A percentile compares a stretch with the other conserved stretches of the same genome.
Conservation (phyloP, 768 basidiomycete genomes). For the Artomyces pyxidatus region DNA sequence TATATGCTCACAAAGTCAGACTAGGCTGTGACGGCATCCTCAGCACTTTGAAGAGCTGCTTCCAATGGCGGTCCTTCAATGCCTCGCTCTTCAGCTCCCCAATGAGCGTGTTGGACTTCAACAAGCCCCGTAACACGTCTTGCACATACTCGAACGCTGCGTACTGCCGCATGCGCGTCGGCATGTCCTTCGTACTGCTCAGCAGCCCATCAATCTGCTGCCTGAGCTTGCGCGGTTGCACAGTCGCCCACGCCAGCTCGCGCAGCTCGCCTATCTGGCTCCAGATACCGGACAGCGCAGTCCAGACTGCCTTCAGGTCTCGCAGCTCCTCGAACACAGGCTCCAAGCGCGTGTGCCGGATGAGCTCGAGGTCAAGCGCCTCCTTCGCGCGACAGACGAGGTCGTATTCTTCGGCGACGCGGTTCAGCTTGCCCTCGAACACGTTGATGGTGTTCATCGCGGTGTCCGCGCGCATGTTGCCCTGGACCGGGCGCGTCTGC, state of each 20-base stretch:
- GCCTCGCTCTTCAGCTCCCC: slow-evolving; percentile 96
- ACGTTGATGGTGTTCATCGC: slow-evolving; percentile 95
- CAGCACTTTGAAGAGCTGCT: slow-evolving; percentile 88
- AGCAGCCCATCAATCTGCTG: slow-evolving; percentile 90
- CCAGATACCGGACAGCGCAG: slow-evolving; percentile 96
- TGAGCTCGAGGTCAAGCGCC: slow-evolving; percentile 88
- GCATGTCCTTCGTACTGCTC: slow-evolving; percentile 96
- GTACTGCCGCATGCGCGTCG: slow-evolving; percentile 97
- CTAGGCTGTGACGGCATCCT: slow-evolving; percentile 68
- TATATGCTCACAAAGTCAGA: slow-evolving; percentile 59
- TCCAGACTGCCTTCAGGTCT: slow-evolving; percentile 98
- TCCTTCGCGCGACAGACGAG: slow-evolving; percentile 95
- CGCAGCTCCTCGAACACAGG: slow-evolving; percentile 93
- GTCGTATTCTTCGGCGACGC: slow-evolving; percentile 91
- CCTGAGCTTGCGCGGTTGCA: slow-evolving; percentile 91
- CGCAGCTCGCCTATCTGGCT: slow-evolving; percentile 82
- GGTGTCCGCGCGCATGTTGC: slow-evolving; percentile 90
- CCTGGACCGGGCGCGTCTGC: slow-evolving; percentile 91
- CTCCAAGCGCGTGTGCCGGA: slow-evolving; percentile 82
- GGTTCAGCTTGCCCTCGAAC: slow-evolving; percentile 84
- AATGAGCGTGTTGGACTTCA: slow-evolving; percentile 88
- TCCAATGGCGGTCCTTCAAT: slow-evolving; percentile 96
- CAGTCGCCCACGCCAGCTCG: slow-evolving; percentile 84
- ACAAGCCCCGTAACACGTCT: slow-evolving; percentile 73
- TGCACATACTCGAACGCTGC: slow-evolving; percentile 98